These are phyloP conservation scores for Metarhizium anisopliae DNA, from an alignment of 2,329 filamentous ascomycete species.

Conservation along the genomic window DNA sequence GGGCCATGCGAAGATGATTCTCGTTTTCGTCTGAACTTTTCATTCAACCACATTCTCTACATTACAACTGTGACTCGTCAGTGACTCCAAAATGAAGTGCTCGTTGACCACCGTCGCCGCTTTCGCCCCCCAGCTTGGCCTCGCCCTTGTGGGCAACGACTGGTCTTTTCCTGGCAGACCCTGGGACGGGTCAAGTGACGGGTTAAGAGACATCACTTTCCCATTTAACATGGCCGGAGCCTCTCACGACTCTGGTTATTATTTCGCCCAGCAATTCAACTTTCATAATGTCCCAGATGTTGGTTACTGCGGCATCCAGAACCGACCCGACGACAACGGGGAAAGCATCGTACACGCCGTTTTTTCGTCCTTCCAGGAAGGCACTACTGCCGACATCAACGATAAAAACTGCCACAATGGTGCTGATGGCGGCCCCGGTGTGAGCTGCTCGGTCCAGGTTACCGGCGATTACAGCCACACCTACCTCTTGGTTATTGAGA, in stretches of 20 bases:
- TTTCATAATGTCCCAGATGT: conserved; percentile 7
- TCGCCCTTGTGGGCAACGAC: conserved; percentile 1
- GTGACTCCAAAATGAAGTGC: neutral
- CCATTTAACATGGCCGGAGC: conserved; percentile 13
- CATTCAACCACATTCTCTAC: too few species aligned
- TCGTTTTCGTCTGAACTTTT: too few species aligned
- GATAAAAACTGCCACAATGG: conserved; percentile 13
- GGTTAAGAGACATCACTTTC: conserved; percentile 13
- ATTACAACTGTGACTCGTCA: too few species aligned
- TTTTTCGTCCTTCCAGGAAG: conserved; percentile 12
- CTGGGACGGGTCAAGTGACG: conserved; percentile 6
- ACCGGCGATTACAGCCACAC: conserved; percentile 8
- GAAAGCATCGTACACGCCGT: conserved; percentile 8
- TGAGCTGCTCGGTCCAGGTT: conserved; percentile 12
- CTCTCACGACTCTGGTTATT: conserved; percentile 11
- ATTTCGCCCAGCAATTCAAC: conserved; percentile 15
- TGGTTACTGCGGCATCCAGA: conserved; percentile 14
- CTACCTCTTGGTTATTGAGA: conserved; percentile 12
- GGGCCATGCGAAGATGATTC: too few species aligned
- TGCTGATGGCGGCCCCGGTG: conserved; percentile 15
- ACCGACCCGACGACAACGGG: conserved; percentile 8
- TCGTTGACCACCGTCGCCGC: neutral
- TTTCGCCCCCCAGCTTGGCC: conserved; percentile 1
- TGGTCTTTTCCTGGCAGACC: conserved; percentile 5
- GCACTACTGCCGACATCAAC: conserved; percentile 3